Evolutionary conservation across 2,329 filamentous ascomycete genomes (phyloP).

Genomic region (Bipolaris oryzae): DNA sequence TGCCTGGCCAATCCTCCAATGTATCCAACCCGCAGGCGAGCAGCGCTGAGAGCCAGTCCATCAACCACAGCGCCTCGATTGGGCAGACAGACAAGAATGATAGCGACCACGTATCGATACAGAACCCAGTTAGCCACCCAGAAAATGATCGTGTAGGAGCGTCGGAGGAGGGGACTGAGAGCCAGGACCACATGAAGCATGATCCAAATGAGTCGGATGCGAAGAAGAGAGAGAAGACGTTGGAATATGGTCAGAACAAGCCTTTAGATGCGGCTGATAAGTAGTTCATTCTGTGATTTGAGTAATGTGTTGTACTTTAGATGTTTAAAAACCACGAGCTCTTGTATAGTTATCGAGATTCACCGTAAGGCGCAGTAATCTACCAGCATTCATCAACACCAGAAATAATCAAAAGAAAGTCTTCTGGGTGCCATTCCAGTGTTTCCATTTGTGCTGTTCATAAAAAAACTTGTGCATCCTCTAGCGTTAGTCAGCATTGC

Average conservation of each 20-base stretch:
- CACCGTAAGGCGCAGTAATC: too few relatives aligned
- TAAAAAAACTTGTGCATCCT: too few relatives aligned
- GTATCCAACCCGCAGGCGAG: slow-evolving; percentile 19
- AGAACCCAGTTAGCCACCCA: slow-evolving; percentile 20
- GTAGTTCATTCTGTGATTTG: background rate
- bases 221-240: slow-evolving; percentile 24
- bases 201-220: slow-evolving; percentile 24
- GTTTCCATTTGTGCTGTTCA: too few relatives aligned
- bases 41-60: slow-evolving; percentile 16
- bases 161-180: slow-evolving; percentile 22
- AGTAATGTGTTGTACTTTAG: background rate
- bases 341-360: too few relatives aligned
- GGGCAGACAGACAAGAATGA: slow-evolving; percentile 12
- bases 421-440: too few relatives aligned
- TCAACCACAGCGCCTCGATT: slow-evolving; percentile 19
- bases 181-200: slow-evolving; percentile 26
- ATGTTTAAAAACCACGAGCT: background rate
- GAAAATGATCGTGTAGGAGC: slow-evolving; percentile 12
- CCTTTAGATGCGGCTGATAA: slow-evolving; percentile 22
- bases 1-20: slow-evolving; percentile 19
- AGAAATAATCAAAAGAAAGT: too few relatives aligned
- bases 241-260: slow-evolving; percentile 24
- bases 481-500: too few relatives aligned
- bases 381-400: too few relatives aligned
- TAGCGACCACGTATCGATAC: slow-evolving; percentile 14